phyloP scores from a whole-genome alignment of 2,329 filamentous ascomycete species.

The Colletotrichum tropicicola region DNA sequence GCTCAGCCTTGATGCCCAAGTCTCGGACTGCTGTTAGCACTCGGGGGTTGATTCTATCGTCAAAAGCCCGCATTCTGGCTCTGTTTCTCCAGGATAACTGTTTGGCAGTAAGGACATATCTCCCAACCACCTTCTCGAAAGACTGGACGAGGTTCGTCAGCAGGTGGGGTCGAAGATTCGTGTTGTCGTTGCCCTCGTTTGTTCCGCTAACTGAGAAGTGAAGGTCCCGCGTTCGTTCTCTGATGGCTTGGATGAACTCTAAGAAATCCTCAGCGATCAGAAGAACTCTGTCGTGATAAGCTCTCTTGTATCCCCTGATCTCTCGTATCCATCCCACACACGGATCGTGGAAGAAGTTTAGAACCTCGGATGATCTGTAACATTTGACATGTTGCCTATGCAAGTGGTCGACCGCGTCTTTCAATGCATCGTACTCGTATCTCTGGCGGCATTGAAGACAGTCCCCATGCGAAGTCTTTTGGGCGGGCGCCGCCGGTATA shows the following conservation, averaged over 20 bases:
- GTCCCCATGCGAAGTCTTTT: background rate
- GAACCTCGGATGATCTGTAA: background rate
- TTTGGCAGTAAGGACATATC: background rate
- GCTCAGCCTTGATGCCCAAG: background rate
- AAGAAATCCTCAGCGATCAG: background rate
- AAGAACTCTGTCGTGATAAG: background rate
- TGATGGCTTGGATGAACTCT: background rate
- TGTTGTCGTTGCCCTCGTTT: background rate
- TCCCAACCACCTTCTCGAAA: background rate
- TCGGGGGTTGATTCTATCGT: background rate
- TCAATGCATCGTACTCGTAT: background rate
- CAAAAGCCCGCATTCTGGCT: background rate
- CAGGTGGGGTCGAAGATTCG: background rate
- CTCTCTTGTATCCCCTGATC: background rate
- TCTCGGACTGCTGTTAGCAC: background rate
- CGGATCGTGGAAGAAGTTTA: background rate
- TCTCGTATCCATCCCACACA: background rate
- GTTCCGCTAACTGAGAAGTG: background rate
- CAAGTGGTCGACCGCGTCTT: background rate
- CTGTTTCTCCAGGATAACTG: background rate
- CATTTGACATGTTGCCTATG: background rate
- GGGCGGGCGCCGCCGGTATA: background rate
- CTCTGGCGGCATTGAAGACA: background rate
- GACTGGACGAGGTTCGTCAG: background rate
- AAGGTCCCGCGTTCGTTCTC: background rate